Evolutionary conservation across 768 basidiomycete species (phyloP).

Genomic region (Tulasnella sp.): DNA sequence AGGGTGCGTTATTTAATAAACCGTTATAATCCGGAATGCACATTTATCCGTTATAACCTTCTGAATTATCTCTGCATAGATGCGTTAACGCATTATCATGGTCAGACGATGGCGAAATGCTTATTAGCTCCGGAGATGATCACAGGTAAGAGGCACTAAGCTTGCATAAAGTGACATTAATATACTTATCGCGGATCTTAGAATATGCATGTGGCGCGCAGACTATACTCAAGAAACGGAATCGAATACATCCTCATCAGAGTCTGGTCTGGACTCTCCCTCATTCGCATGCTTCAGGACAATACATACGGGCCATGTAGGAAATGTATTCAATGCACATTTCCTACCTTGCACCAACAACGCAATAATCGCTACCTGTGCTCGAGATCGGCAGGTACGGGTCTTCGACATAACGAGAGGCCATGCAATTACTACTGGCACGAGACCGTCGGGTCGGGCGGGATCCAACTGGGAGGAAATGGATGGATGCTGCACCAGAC

Average conservation of each 20-base stretch:
- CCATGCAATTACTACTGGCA: slow-evolving; percentile 24
- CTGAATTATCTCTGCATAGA: slow-evolving; percentile 15
- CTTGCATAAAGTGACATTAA: not conserved
- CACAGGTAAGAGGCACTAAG: slow-evolving; percentile 19
- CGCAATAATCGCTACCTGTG: slow-evolving; percentile 50
- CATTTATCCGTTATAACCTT: not conserved
- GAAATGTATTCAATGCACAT: slow-evolving; percentile 75
- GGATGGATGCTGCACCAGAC: slow-evolving; percentile 33
- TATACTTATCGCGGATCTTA: slow-evolving; percentile 21
- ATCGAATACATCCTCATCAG: slow-evolving; percentile 10
- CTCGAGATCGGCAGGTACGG: slow-evolving; percentile 42
- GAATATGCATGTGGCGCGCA: slow-evolving; percentile 63
- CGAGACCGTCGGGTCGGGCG: not conserved
- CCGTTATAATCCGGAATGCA: not conserved
- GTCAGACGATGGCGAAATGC: slow-evolving; percentile 24
- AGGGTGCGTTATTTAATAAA: too few species aligned
- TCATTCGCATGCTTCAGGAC: slow-evolving; percentile 52
- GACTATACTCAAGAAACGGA: slow-evolving; percentile 31
- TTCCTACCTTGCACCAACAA: slow-evolving; percentile 54
- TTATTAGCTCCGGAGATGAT: slow-evolving; percentile 27
- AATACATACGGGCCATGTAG: slow-evolving; percentile 66
- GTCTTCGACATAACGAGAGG: slow-evolving; percentile 53
- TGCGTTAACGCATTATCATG: slow-evolving; percentile 29
- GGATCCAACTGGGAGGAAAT: slow-evolving; percentile 20
- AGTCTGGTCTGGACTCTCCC: slow-evolving; percentile 21